phyloP scores from a whole-genome alignment of 192 early-diverging fungal genomes.

The Linnemannia exigua region DNA sequence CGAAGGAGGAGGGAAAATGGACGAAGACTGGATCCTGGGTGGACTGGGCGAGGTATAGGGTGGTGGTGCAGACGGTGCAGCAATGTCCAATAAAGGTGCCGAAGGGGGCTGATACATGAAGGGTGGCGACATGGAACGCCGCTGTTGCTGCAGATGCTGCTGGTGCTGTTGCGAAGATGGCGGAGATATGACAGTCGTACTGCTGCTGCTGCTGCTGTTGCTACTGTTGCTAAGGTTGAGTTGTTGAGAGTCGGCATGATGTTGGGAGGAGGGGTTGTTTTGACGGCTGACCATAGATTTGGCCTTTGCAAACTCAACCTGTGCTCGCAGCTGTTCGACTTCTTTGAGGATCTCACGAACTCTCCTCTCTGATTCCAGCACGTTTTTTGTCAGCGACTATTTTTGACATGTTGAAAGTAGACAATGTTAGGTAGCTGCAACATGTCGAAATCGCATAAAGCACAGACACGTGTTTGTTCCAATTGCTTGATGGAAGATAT shows the following conservation, averaged over 20 bases:
- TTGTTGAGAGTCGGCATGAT: neutral
- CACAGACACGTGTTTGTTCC: neutral
- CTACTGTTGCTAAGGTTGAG: neutral
- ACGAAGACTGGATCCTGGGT: neutral
- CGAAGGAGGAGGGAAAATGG: conserved; percentile 1
- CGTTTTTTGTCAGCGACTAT: conserved; percentile 36
- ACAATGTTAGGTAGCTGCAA: neutral
- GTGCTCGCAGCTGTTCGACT: conserved; percentile 30
- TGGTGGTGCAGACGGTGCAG: neutral
- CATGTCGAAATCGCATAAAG: neutral
- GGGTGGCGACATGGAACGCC: neutral
- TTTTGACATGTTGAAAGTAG: neutral
- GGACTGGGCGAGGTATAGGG: neutral
- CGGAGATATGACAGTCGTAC: neutral
- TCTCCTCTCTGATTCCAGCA: conserved; percentile 31
- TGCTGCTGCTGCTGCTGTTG: neutral
- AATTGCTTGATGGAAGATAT: neutral
- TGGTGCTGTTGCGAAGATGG: conserved; percentile 1
- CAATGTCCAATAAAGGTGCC: neutral
- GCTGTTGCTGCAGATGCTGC: neutral
- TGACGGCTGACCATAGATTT: conserved; percentile 1
- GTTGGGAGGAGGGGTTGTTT: neutral
- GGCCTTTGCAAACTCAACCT: conserved; percentile 25
- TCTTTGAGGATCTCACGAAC: conserved; percentile 31
- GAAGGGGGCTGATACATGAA: neutral